Base-by-base conservation (phyloP, 2,329 filamentous ascomycete species). In the Achaetomium macrosporum region DNA sequence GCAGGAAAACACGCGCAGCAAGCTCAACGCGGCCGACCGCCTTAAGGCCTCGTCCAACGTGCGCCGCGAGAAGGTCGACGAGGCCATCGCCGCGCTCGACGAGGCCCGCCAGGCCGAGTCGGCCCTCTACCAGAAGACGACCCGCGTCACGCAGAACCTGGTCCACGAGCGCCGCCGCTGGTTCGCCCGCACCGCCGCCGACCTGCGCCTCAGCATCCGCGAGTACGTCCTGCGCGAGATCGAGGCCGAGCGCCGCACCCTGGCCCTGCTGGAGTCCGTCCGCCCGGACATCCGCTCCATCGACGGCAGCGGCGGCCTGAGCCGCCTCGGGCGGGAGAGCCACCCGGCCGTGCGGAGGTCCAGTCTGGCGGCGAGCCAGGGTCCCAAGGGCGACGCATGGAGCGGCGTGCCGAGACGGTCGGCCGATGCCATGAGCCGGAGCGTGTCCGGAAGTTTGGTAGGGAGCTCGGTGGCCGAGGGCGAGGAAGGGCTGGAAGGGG, bases 321-420 rank as follows among this genome's bases (percentile, higher is more conserved):
- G 87, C 64, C 83, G 93, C 40, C 78, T 99, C 33, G 93, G 93
- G 40, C 84, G 93, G 54, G 93, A 99, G 71, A 76, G 87, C 15
- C 90, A 96, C 67, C 92, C 93, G n/a, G 54, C 59, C 31, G 69
- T 74, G 55, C 82, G 93, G 50, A 83, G 92, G 56, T 72, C 85
- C 25, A 92, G 83, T 69, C 72, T 96, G 60, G 88, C 88, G 15
- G 88, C 88, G 43, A 93, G 88, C 64, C 93, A 99, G 71, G 93
- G 93, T 0, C 92, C 93, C 46, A 95, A 95, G 73, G 93, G 93
- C n/a, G 93, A 99, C 69, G 87, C 93, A 15, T 99, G 93, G 93
- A 96, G 90, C 64, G 93, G 93, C 53, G 90, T 96, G 29, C 89
- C 91, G 35, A 81, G 93, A 57, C 81, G 88, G 51, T 83, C 85